Evolutionary conservation across 495 filamentous ascomycete species (phyloP).

Genomic region (Penicillium verhagenii): DNA sequence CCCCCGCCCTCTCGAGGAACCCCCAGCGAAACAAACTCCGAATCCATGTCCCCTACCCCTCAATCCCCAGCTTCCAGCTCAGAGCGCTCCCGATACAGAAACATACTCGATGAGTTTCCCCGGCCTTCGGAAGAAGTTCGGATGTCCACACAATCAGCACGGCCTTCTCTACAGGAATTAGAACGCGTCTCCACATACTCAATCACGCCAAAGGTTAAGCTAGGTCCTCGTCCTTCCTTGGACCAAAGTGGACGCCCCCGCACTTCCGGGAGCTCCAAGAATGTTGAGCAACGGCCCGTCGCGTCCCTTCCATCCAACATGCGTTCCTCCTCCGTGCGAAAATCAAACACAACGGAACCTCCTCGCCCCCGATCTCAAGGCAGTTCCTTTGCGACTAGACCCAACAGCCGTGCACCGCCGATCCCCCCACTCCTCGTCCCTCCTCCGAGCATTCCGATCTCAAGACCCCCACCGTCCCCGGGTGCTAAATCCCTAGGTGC

Average conservation of each 20-base stretch:
- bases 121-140: conserved; percentile 39
- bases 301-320: conserved; percentile 60
- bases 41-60: conserved; percentile 17
- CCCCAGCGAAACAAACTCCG: conserved; percentile 16
- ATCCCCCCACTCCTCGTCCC: conserved; percentile 47
- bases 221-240: conserved; percentile 77
- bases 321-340: conserved; percentile 47
- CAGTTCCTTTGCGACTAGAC: conserved; percentile 35
- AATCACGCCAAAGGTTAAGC: conserved; percentile 69
- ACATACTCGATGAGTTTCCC: conserved; percentile 42
- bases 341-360: conserved; percentile 25
- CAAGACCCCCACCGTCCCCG: conserved; percentile 51
- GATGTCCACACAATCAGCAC: conserved; percentile 63
- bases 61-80: conserved; percentile 18
- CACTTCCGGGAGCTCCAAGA: conserved; percentile 51
- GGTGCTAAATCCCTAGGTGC: conserved; percentile 51
- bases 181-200: conserved; percentile 52
- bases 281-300: conserved; percentile 63
- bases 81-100: conserved; percentile 18
- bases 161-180: conserved; percentile 60
- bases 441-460: conserved; percentile 46
- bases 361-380: conserved; percentile 45
- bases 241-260: conserved; percentile 65
- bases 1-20: conserved; percentile 23
- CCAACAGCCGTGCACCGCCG: conserved; percentile 39